A percentile compares a stretch with the other conserved stretches of the same genome.
Conservation (phyloP, 2,329 filamentous ascomycete genomes). For the Hirsutella rhossiliensis region DNA sequence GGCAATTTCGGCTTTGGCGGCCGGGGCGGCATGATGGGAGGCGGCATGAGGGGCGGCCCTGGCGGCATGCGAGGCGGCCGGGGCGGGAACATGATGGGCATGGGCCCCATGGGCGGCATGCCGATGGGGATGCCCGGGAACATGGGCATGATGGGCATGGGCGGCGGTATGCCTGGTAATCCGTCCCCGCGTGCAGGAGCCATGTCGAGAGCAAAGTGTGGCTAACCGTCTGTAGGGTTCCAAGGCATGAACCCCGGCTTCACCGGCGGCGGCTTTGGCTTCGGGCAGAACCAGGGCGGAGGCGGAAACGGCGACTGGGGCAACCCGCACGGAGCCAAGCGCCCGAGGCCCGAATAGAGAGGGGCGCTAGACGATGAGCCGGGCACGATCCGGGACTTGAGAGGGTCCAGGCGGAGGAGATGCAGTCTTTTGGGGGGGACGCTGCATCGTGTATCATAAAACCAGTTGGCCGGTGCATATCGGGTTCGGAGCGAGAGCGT, state of each 20-base stretch:
- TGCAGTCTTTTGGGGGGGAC: background rate
- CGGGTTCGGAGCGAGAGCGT: slow-evolving; percentile 2
- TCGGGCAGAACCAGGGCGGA: slow-evolving; percentile 37
- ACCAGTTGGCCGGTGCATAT: background rate
- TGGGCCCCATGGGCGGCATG: slow-evolving; percentile 34
- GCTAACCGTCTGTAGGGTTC: slow-evolving; percentile 38
- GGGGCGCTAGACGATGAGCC: background rate
- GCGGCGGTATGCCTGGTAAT: slow-evolving; percentile 24
- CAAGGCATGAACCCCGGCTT: slow-evolving; percentile 59
- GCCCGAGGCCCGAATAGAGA: slow-evolving; percentile 55
- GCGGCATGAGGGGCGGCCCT: slow-evolving; percentile 35
- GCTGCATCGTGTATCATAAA: slow-evolving; percentile 6
- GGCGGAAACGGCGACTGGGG: slow-evolving; percentile 48
- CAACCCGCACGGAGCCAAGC: slow-evolving; percentile 73
- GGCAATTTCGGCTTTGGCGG: slow-evolving; percentile 34
- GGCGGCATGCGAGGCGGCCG: slow-evolving; percentile 37
- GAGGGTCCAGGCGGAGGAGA: background rate
- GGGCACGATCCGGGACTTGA: background rate
- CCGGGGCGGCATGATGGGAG: slow-evolving; percentile 20
- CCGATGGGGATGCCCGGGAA: slow-evolving; percentile 47
- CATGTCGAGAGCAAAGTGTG: too few species aligned
- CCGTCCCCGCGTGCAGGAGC: background rate
- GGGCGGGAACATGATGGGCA: slow-evolving; percentile 38
- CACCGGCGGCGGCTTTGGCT: slow-evolving; percentile 53
- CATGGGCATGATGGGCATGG: slow-evolving; percentile 42